Percentiles rank a stretch among this genome's conserved stretches.
These are phyloP conservation scores for Xanthoconium stramineum DNA, from an alignment of 768 basidiomycete genomes.

Conservation along the genomic window DNA sequence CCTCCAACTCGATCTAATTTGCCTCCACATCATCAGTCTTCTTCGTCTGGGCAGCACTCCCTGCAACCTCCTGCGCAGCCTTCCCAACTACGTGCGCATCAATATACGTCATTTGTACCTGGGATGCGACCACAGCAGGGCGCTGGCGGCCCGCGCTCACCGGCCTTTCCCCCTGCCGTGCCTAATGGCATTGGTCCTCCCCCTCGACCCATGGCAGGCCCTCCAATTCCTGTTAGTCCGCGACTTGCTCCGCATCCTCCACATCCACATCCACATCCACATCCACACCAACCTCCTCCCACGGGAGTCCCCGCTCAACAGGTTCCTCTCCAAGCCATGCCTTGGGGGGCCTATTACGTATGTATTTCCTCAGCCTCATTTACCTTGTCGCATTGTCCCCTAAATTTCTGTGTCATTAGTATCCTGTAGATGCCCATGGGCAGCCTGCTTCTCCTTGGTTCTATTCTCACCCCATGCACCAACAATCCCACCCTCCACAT, in stretches of 20 bases:
- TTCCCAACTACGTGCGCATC: conserved; percentile 43
- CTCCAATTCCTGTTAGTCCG: conserved; percentile 58
- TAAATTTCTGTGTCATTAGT: conserved; percentile 29
- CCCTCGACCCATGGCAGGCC: conserved; percentile 46
- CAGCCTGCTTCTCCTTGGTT: conserved; percentile 36
- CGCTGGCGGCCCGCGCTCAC: conserved; percentile 60
- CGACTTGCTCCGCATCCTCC: conserved; percentile 55
- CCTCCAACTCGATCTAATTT: conserved; percentile 55
- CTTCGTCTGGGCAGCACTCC: conserved; percentile 35
- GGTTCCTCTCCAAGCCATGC: conserved; percentile 38
- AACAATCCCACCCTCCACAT: conserved; percentile 45
- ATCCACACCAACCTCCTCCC: conserved; percentile 53
- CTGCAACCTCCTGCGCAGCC: conserved; percentile 37
- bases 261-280: no score
- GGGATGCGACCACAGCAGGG: conserved; percentile 44
- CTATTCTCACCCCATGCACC: conserved; percentile 36
- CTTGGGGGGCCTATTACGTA: conserved; percentile 58
- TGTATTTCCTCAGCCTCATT: conserved; percentile 27
- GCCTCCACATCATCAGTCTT: conserved; percentile 44
- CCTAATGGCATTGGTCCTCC: conserved; percentile 52
- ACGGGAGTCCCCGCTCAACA: conserved; percentile 47
- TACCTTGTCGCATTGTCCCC: not conserved
- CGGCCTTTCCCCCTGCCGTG: conserved; percentile 58
- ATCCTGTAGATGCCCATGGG: conserved; percentile 48
- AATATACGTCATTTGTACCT: conserved; percentile 49